These are phyloP conservation scores for Neurospora sp. DNA, from an alignment of 2,329 filamentous ascomycete genomes.

Conservation along the genomic window DNA sequence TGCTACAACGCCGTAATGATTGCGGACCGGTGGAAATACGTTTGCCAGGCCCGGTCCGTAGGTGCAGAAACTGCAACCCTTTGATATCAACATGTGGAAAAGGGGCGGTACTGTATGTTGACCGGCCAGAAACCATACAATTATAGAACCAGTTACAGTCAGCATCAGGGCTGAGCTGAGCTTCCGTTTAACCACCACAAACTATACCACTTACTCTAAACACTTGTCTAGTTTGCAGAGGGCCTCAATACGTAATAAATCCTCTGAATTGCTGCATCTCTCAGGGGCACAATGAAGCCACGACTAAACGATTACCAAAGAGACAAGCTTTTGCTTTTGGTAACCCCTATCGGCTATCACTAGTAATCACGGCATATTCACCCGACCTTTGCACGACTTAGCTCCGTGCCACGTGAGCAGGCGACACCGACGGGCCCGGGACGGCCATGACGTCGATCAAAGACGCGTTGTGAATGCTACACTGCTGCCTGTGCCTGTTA, in stretches of 20 bases:
- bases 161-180: neutral
- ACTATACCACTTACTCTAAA: neutral
- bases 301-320: neutral
- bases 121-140: neutral
- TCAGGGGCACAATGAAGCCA: neutral
- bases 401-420: slow-evolving; percentile 4
- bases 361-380: neutral
- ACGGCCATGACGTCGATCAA: neutral
- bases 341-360: neutral
- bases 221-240: neutral
- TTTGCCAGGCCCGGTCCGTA: neutral
- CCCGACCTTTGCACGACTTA: neutral
- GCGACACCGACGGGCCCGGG: neutral
- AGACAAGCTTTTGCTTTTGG: neutral
- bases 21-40: neutral
- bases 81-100: neutral
- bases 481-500: neutral
- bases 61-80: neutral
- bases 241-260: neutral
- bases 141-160: neutral
- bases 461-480: neutral
- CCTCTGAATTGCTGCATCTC: neutral
- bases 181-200: neutral
- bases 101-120: neutral
- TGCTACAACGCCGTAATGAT: neutral